Percentiles rank a stretch among this genome's conserved stretches.
Conservation (phyloP, 2,329 filamentous ascomycete species). For the Fusarium armeniacum region DNA sequence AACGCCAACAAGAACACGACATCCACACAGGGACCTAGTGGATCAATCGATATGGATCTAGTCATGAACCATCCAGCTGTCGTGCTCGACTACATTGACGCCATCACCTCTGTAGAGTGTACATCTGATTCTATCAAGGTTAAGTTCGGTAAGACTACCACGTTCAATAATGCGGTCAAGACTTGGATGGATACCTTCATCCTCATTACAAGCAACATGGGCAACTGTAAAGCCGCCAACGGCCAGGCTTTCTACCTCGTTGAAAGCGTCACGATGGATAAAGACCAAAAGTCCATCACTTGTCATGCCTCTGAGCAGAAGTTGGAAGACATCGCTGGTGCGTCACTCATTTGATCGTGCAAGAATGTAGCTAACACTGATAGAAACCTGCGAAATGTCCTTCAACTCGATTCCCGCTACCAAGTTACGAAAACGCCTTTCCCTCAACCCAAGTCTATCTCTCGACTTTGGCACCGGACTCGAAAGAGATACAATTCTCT, state of each 20-base stretch:
- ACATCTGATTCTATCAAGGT: neutral
- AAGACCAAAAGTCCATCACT: constrained; percentile 6
- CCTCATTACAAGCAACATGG: constrained; percentile 18
- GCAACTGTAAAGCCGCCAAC: constrained; percentile 13
- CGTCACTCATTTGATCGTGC: rapidly evolving
- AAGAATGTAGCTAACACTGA: rapidly evolving
- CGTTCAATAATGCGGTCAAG: constrained; percentile 6
- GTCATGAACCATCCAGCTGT: constrained; percentile 30
- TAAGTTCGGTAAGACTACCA: constrained; percentile 8
- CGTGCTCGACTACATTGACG: constrained; percentile 20
- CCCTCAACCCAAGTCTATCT: constrained; percentile 8
- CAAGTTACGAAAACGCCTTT: constrained; percentile 10
- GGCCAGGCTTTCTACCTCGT: constrained; percentile 23
- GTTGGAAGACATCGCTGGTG: constrained; percentile 16
- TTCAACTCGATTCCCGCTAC: constrained; percentile 22
- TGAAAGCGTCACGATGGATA: neutral
- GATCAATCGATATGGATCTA: constrained; percentile 15
- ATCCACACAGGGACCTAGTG: neutral
- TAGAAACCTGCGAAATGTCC: constrained; percentile 26
- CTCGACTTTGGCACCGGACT: constrained; percentile 10
- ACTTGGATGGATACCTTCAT: constrained; percentile 13
- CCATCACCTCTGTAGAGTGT: constrained; percentile 10
- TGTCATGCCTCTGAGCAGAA: constrained; percentile 14
- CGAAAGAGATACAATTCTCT: constrained; percentile 11
- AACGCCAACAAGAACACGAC: neutral